Evolutionary conservation across 1,139 yeast species (phyloP).

Genomic region (Kodamaea suecica): DNA sequence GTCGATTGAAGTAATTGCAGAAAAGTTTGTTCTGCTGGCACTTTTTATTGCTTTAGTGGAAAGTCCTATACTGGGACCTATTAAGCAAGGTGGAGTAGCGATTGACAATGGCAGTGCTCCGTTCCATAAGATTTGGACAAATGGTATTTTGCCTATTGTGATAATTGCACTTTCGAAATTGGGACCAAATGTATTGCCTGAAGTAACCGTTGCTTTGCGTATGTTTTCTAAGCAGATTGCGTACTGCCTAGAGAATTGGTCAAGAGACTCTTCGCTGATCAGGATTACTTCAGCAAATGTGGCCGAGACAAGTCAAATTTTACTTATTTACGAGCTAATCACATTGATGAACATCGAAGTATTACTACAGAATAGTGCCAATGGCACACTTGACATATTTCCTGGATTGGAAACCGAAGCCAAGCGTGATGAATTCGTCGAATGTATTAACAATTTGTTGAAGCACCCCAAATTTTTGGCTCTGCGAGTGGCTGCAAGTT

Average conservation of each 20-base stretch:
- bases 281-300: constrained; percentile 63
- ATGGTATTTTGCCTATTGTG: constrained; percentile 72
- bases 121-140: constrained; percentile 75
- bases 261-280: constrained; percentile 50
- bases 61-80: constrained; percentile 64
- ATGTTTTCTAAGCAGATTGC: constrained; percentile 66
- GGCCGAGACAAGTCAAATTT: constrained; percentile 78
- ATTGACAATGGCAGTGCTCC: constrained; percentile 43
- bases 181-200: constrained; percentile 63
- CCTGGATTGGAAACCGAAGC: constrained; percentile 61
- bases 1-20: constrained; percentile 61
- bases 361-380: constrained; percentile 24
- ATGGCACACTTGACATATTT: constrained; percentile 35
- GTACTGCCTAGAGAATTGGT: constrained; percentile 68
- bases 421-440: constrained; percentile 55
- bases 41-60: constrained; percentile 69
- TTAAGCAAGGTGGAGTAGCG: constrained; percentile 63
- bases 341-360: constrained; percentile 46
- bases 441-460: constrained; percentile 62
- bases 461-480: constrained; percentile 84
- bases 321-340: constrained; percentile 61
- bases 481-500: constrained; percentile 62
- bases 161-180: constrained; percentile 58
- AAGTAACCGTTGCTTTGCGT: constrained; percentile 59
- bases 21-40: constrained; percentile 61